Evolutionary conservation across 1,284 basidiomycete species (phyloP), one percentile per base, ranked within the genome.

Genomic region (Cronartium ribicola): DNA sequence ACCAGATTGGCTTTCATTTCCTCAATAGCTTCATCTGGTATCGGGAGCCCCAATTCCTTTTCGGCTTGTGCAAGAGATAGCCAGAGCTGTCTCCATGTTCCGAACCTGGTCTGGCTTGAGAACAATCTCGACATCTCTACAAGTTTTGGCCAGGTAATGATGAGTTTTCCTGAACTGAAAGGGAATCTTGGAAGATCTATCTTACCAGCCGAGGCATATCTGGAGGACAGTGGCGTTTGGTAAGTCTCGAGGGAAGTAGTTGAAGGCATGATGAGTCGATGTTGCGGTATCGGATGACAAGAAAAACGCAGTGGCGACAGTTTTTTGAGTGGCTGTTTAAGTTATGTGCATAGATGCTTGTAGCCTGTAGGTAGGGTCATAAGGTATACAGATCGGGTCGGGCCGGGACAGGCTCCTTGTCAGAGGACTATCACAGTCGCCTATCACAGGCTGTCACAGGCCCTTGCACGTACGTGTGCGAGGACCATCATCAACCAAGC

Each of bases 171-270:
- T 11, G 39, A 43, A n/a, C 20, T 37, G 14, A 55, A 55, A 55
- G 55, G 17, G 41, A 2, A n/a, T 1, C 20, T 48, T 51, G 8
- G 22, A 20, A 8, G 22, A 44, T 11, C 14, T 61, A 39, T 3
- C 65, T 39, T 5, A 74, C 71, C 71, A 22, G 44, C 57, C 8
- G 71, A 74, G 14, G 71, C 71, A 74, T 74, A 74, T 74, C 71
- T 61, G 36, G 83, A 84, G n/a, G 83, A 82, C 40, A 84, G 81
- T 17, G 84, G 84, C 37, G 84, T 84, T 76, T 84, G 84, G 77
- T 85, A 85, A 61, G 80, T 80, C 79, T 84, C 83, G 82, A 66
- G 57, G 40, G 65, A 60, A 11, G 55, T 46, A 36, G 64, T 51
- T 57, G 70, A 43, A 41, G 70, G 51, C 70, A 72, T 72, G 55